Percentiles rank a stretch among this genome's conserved stretches.
Conservation (phyloP, 148 eudicot genomes). For the Chenopodium berlandieri region DNA sequence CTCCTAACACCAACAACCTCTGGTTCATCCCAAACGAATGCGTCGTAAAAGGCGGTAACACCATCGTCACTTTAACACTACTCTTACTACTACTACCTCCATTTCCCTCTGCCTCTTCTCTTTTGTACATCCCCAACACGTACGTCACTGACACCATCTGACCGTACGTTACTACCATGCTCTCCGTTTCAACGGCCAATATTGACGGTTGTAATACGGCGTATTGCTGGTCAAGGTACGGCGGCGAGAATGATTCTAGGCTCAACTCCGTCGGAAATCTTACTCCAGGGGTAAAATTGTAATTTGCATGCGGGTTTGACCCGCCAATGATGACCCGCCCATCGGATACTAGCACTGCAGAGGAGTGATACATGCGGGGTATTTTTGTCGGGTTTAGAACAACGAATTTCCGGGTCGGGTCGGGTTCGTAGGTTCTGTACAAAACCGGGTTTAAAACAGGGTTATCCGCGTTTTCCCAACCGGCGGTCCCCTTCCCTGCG, state of each 20-base stretch:
- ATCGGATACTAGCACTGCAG: slow-evolving; percentile 59
- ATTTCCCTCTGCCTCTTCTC: background rate
- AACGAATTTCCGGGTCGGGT: slow-evolving; percentile 35
- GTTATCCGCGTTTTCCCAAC: slow-evolving; percentile 75
- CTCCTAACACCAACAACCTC: slow-evolving; percentile 42
- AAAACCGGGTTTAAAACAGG: slow-evolving; percentile 66
- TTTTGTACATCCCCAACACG: slow-evolving; percentile 20
- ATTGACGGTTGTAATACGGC: slow-evolving; percentile 47
- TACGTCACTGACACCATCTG: slow-evolving; percentile 43
- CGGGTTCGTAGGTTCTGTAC: slow-evolving; percentile 34
- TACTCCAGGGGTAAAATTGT: slow-evolving; percentile 49
- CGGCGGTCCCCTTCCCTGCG: slow-evolving; percentile 71
- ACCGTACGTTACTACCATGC: slow-evolving; percentile 39
- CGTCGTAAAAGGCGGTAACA: slow-evolving; percentile 65
- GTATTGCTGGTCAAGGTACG: slow-evolving; percentile 41
- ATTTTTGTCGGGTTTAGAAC: slow-evolving; percentile 50
- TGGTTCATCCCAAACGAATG: slow-evolving; percentile 81
- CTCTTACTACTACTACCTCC: no score
- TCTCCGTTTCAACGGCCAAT: slow-evolving; percentile 34
- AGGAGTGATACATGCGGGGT: slow-evolving; percentile 77
- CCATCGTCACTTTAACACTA: slow-evolving; percentile 43
- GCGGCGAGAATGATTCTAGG: slow-evolving; percentile 62
- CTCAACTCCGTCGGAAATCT: slow-evolving; percentile 71
- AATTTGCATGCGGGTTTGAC: slow-evolving; percentile 67
- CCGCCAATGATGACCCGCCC: slow-evolving; percentile 83